phyloP scores from a whole-genome alignment of 2,329 filamentous ascomycete species.

The Aspergillaceae sp. region DNA sequence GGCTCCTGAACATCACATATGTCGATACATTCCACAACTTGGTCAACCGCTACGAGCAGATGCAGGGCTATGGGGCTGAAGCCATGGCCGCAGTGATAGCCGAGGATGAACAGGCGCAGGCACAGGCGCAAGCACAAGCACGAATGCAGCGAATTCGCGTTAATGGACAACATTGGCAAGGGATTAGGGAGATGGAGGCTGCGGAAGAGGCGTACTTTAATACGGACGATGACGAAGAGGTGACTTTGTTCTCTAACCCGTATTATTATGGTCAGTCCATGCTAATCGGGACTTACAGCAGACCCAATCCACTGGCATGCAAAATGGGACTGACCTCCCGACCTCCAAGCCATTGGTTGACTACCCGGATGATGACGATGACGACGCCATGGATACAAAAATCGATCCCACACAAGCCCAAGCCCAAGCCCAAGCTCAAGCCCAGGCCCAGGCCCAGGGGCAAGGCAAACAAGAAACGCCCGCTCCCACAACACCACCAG shows the following conservation, averaged over 20 bases:
- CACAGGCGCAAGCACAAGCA: conserved; percentile 32
- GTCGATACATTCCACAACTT: conserved; percentile 76
- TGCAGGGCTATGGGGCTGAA: conserved; percentile 57
- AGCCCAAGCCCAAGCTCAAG: conserved; percentile 5
- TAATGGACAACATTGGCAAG: conserved; percentile 56
- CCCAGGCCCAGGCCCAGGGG: conserved; percentile 3
- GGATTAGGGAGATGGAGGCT: conserved; percentile 72
- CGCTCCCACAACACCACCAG: conserved; percentile 14
- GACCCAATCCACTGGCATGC: conserved; percentile 20
- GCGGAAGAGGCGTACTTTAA: conserved; percentile 94
- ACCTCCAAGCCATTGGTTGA: conserved; percentile 70
- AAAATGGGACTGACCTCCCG: conserved; percentile 55
- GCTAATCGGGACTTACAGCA: conserved; percentile 13
- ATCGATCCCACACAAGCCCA: conserved; percentile 18
- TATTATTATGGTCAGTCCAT: conserved; percentile 2
- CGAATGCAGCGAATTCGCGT: conserved; percentile 36
- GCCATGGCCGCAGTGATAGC: conserved; percentile 56
- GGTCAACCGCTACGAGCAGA: conserved; percentile 69
- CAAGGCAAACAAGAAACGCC: conserved; percentile 14
- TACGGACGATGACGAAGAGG: conserved; percentile 73
- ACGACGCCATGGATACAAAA: conserved; percentile 53
- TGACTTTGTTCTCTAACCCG: conserved; percentile 11
- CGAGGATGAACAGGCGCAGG: conserved; percentile 54
- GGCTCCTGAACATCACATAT: conserved; percentile 66
- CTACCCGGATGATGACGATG: conserved; percentile 87